Percentiles rank a stretch among this genome's conserved stretches.
phyloP scores from a whole-genome alignment of 306 rosid genomes.

The Luffa aegyptiaca region DNA sequence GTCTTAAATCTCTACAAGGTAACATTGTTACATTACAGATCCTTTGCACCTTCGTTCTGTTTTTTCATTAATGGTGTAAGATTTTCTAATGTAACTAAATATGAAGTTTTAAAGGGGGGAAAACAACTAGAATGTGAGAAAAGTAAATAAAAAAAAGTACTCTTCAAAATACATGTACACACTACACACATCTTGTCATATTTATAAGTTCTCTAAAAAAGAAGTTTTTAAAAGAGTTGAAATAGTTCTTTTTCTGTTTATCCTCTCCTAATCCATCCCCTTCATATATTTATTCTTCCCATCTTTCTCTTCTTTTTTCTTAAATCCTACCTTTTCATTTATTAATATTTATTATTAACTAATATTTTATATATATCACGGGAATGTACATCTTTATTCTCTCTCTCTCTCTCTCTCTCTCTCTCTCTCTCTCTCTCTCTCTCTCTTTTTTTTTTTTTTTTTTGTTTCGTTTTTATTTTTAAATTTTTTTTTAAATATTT shows the following conservation, averaged over 20 bases:
- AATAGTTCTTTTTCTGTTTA: background rate
- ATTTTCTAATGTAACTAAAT: background rate
- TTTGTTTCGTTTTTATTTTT: no score
- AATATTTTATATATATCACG: no score
- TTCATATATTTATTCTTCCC: background rate
- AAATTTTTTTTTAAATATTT: no score
- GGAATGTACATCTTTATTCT: no score
- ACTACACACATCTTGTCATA: background rate
- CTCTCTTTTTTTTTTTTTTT: no score
- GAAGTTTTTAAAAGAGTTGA: background rate
- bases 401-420: no score
- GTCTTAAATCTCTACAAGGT: conserved; percentile 76
- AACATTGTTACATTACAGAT: background rate
- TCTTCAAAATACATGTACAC: background rate
- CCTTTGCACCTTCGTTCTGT: background rate
- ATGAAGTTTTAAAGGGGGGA: background rate
- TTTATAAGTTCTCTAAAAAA: no score
- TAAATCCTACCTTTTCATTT: no score
- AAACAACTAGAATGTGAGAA: background rate
- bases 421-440: no score
- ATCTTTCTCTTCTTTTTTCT: no score
- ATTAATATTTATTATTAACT: no score
- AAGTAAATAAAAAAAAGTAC: no score
- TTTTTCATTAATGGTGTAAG: background rate
- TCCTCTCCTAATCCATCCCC: background rate